Conservation (phyloP, 139 green algal genomes). For the Chlorella sp. region DNA sequence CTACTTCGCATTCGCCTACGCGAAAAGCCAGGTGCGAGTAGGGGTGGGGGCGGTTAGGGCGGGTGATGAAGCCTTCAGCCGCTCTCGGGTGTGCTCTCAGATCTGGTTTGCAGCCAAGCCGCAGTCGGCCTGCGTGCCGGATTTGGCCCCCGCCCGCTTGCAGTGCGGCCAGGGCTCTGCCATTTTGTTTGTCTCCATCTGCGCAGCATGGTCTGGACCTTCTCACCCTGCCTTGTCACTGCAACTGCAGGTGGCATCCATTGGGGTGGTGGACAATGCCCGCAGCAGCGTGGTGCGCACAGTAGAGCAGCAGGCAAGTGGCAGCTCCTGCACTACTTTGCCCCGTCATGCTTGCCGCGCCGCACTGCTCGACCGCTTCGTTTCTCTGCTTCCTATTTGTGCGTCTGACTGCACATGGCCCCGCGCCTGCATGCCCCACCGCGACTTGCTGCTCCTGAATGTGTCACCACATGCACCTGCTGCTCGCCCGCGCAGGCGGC, state of each 20-base stretch:
- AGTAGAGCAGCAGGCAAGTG: constrained; percentile 45
- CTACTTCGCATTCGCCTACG: constrained; percentile 79
- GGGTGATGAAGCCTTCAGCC: too few species aligned
- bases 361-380: too few species aligned
- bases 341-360: too few species aligned
- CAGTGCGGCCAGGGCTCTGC: too few species aligned
- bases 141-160: too few species aligned
- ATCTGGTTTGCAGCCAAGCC: too few species aligned
- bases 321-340: too few species aligned
- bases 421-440: neutral
- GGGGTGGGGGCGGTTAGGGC: neutral
- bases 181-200: neutral
- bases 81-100: neutral
- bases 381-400: too few species aligned
- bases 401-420: neutral
- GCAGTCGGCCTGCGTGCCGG: too few species aligned
- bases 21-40: neutral
- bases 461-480: too few species aligned
- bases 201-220: neutral
- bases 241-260: constrained; percentile 37
- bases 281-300: constrained; percentile 57
- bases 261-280: constrained; percentile 45
- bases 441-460: too few species aligned
- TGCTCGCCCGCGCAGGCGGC: constrained; percentile 11
- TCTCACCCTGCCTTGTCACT: neutral